A percentile compares a stretch with the other conserved stretches of the same genome.
Evolutionary conservation across 345 rosid species (phyloP).

Genomic region (Mallotus nudiflorus): DNA sequence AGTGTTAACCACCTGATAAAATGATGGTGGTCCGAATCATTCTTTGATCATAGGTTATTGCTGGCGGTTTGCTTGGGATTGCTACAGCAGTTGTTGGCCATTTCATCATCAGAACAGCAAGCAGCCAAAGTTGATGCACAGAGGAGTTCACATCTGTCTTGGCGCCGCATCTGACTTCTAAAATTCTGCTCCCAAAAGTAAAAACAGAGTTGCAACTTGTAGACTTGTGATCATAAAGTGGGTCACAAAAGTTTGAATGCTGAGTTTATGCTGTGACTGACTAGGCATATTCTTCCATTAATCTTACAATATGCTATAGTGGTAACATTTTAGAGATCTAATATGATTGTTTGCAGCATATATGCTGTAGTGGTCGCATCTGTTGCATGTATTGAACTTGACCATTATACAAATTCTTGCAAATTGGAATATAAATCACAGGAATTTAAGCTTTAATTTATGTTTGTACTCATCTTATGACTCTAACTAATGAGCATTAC

Average conservation of each 20-base stretch:
- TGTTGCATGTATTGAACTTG: constrained; percentile 3
- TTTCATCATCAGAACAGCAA: constrained; percentile 33
- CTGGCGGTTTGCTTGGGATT: constrained; percentile 73
- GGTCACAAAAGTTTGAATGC: neutral
- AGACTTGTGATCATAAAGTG: neutral
- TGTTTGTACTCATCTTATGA: no score
- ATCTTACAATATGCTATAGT: neutral
- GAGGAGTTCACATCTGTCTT: neutral
- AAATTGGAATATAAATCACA: constrained; percentile 5
- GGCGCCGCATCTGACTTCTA: neutral
- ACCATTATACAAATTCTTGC: constrained; percentile 8
- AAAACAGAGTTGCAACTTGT: neutral
- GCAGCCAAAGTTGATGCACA: constrained; percentile 27
- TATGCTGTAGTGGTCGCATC: constrained; percentile 6
- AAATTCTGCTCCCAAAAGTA: neutral
- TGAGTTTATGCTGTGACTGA: neutral
- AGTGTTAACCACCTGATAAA: neutral
- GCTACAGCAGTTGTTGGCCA: constrained; percentile 57
- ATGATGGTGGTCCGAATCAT: neutral
- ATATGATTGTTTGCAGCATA: constrained; percentile 20
- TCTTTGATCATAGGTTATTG: constrained; percentile 56
- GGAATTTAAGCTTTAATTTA: neutral
- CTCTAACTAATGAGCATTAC: no score
- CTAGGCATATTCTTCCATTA: neutral
- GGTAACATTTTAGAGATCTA: constrained; percentile 9